phyloP scores from a whole-genome alignment of 768 basidiomycete genomes.

The Tylopilus felleus region DNA sequence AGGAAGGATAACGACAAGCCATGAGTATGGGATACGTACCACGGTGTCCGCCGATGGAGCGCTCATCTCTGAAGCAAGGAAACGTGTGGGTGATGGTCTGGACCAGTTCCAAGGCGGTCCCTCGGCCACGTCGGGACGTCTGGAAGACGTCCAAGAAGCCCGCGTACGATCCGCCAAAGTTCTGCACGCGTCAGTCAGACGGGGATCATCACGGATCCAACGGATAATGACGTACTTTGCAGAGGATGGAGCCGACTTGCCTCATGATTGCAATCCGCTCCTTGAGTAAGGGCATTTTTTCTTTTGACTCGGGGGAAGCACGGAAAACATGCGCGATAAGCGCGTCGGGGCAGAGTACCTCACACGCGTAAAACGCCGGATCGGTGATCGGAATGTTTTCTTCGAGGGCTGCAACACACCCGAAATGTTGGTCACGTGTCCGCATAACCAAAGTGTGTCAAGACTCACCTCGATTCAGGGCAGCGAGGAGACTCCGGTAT shows the following conservation, averaged over 20 bases:
- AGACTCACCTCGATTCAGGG: conserved; percentile 69
- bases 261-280: conserved; percentile 78
- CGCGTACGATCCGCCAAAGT: conserved; percentile 68
- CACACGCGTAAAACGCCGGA: conserved; percentile 75
- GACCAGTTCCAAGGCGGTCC: conserved; percentile 72
- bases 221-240: conserved; percentile 46
- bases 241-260: conserved; percentile 69
- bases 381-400: conserved; percentile 74
- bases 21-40: conserved; percentile 36
- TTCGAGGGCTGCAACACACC: conserved; percentile 58
- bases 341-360: conserved; percentile 64
- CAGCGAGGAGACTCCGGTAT: conserved; percentile 85
- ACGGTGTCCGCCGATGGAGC: conserved; percentile 51
- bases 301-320: conserved; percentile 50
- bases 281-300: conserved; percentile 64
- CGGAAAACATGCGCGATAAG: conserved; percentile 70
- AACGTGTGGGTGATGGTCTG: conserved; percentile 67
- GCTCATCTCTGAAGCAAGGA: conserved; percentile 75
- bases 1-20: background rate
- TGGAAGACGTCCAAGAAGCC: conserved; percentile 65
- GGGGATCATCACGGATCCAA: conserved; percentile 9
- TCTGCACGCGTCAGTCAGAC: conserved; percentile 35
- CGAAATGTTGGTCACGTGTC: background rate
- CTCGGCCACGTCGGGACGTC: conserved; percentile 44
- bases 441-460: too few relatives aligned